Base-by-base conservation (phyloP, 1,284 basidiomycete genomes). In the Irpex rosettiformis region DNA sequence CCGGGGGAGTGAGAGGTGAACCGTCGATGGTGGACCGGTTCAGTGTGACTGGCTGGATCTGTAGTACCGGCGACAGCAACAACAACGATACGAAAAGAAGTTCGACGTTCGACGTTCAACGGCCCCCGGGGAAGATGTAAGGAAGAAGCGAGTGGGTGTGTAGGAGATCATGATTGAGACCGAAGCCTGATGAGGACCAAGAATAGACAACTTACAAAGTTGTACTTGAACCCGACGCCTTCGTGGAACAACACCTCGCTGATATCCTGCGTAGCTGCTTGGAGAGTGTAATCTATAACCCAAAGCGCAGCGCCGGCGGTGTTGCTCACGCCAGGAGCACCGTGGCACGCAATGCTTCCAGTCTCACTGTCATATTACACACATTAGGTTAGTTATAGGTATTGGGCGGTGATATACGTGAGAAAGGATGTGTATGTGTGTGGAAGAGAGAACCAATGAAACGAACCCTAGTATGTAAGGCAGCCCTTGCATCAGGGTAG, bases 241-340 rank as follows among this genome's bases (percentile, higher is more conserved):
- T 78, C 69, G 58, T 79, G 77, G 70, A 76, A 78, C 67, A 72
- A 72, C 1, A 73, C 52, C 47, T 74, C 67, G 5, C 61, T 57
- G 40, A 78, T 71, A 3, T 76, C 75, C 1, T 77, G 62, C 16
- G 70, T 66, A 1, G 75, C 72, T 1, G 75, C 73, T 58, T 74
- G 85, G 4, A 91, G 71, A 0, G 79, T 73, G 66, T 89, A 88
- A 67, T 89, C 86, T 58, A 88, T 72, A 1, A 78, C 75, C 88
- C 88, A 89, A 24, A 91, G 70, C 16, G 85, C 83, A 2, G 86
- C 84, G 33, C 87, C 88, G 8, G 82, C 88, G 1, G 83, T 82
- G 65, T 90, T 85, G 68, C 84, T 86, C 16, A 88, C 82, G 3
- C 82, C 82, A 28, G 86, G 84, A 7, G 84, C 81, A 58, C 88